Evolutionary conservation across 805 yeast genomes (phyloP).

Genomic region (Starmera pachycereana): DNA sequence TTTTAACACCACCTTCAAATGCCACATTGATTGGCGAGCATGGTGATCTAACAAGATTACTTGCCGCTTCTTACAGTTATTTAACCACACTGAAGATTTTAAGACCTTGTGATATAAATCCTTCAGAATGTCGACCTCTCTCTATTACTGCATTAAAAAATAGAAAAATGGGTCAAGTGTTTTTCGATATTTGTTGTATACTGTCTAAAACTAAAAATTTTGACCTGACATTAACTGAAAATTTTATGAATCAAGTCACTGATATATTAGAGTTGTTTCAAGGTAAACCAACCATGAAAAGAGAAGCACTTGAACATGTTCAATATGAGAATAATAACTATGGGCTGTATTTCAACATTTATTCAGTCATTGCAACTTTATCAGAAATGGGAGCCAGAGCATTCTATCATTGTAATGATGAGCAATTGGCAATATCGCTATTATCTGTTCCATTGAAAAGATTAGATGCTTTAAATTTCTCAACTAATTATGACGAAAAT

Average conservation of each 20-base stretch:
- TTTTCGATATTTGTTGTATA: conserved; percentile 70
- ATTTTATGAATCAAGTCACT: conserved; percentile 47
- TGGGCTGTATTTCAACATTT: conserved; percentile 21
- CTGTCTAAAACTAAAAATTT: conserved; percentile 58
- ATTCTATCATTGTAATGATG: conserved; percentile 13
- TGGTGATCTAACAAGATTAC: conserved; percentile 53
- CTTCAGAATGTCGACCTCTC: conserved; percentile 8
- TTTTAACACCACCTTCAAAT: conserved; percentile 69
- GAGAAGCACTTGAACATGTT: conserved; percentile 75
- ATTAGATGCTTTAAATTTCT: too few relatives aligned
- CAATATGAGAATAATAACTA: conserved; percentile 84
- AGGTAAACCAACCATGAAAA: conserved; percentile 61
- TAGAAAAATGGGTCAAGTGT: conserved; percentile 68
- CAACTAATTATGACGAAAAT: too few relatives aligned
- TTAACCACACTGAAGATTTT: conserved; percentile 43
- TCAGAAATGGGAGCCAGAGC: conserved; percentile 43
- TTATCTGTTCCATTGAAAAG: too few relatives aligned
- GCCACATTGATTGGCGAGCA: conserved; percentile 53
- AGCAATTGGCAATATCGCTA: too few relatives aligned
- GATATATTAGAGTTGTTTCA: conserved; percentile 63
- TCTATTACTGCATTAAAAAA: conserved; percentile 36
- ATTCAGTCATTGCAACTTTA: conserved; percentile 57
- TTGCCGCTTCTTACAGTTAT: conserved; percentile 54
- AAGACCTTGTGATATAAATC: conserved; percentile 31
- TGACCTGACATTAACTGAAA: conserved; percentile 30